A percentile compares a stretch with the other conserved stretches of the same genome.
Evolutionary conservation across 805 yeast genomes (phyloP).

Genomic region (Sugiyamaella mastotermitis): DNA sequence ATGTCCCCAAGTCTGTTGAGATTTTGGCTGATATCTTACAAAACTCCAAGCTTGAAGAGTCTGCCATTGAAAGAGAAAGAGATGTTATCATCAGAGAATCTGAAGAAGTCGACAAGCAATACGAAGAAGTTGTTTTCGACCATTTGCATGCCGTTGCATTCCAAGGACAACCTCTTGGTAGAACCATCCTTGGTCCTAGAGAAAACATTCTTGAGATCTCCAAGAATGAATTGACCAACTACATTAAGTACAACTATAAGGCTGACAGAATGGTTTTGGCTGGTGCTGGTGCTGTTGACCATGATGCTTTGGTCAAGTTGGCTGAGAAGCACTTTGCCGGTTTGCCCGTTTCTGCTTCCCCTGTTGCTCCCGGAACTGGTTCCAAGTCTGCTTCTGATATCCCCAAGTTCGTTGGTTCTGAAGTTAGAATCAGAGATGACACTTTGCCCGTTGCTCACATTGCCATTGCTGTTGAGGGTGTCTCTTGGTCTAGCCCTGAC

Average conservation of each 20-base stretch:
- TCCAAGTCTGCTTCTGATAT: slow-evolving; percentile 56
- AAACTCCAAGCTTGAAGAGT: slow-evolving; percentile 69
- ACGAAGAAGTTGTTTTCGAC: slow-evolving; percentile 96
- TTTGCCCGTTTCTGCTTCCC: slow-evolving; percentile 42
- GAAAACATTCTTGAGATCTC: slow-evolving; percentile 78
- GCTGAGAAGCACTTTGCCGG: slow-evolving; percentile 67
- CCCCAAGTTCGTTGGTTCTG: slow-evolving; percentile 82
- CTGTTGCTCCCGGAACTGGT: slow-evolving; percentile 64
- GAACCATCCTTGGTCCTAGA: slow-evolving; percentile 93
- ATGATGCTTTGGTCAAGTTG: slow-evolving; percentile 67
- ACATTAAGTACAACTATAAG: slow-evolving; percentile 80
- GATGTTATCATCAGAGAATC: slow-evolving; percentile 94
- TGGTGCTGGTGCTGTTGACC: slow-evolving; percentile 89
- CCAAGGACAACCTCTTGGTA: slow-evolving; percentile 87
- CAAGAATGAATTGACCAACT: slow-evolving; percentile 67
- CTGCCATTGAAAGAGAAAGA: slow-evolving; percentile 91
- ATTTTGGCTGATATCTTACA: slow-evolving; percentile 87
- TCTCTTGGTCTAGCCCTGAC: slow-evolving; percentile 93
- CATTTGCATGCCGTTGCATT: slow-evolving; percentile 90
- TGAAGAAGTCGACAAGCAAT: slow-evolving; percentile 97
- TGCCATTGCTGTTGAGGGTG: slow-evolving; percentile 96
- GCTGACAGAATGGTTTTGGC: slow-evolving; percentile 98
- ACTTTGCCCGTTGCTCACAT: slow-evolving; percentile 84
- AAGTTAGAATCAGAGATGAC: slow-evolving; percentile 75
- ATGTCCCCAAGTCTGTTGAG: slow-evolving; percentile 80